Conservation (phyloP, 2,329 filamentous ascomycete genomes). For the Xylaria hypoxylon region DNA sequence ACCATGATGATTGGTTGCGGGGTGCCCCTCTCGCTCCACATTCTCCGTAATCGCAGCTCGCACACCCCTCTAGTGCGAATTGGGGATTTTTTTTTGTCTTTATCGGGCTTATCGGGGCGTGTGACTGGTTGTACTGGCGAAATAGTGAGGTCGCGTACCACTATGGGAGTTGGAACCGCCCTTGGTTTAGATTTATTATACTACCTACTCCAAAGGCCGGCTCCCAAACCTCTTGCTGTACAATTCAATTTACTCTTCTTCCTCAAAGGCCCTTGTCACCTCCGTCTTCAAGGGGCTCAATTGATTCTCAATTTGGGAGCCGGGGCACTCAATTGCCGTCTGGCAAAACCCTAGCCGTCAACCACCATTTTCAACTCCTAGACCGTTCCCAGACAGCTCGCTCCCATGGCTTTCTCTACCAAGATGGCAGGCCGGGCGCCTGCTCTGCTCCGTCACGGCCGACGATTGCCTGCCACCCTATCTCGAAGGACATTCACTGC, state of each 20-base stretch:
- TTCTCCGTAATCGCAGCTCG: constrained; percentile 37
- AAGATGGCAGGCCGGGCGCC: constrained; percentile 68
- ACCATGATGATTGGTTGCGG: constrained; percentile 22
- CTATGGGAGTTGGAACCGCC: constrained; percentile 29
- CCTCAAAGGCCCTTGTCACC: constrained; percentile 12
- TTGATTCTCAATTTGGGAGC: constrained; percentile 49
- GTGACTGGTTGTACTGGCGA: constrained; percentile 23
- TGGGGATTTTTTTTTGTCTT: constrained; percentile 32
- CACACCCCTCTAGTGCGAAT: constrained; percentile 26
- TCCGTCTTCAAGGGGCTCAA: constrained; percentile 44
- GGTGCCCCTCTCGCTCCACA: constrained; percentile 20
- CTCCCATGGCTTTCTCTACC: constrained; percentile 49
- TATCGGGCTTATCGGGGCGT: constrained; percentile 30
- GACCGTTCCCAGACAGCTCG: constrained; percentile 3
- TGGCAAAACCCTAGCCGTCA: constrained; percentile 42
- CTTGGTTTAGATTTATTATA: constrained; percentile 19
- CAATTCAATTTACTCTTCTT: not conserved
- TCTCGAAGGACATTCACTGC: constrained; percentile 59
- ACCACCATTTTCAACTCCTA: constrained; percentile 28
- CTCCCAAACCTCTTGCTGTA: constrained; percentile 15
- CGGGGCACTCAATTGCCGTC: constrained; percentile 46
- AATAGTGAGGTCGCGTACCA: constrained; percentile 1
- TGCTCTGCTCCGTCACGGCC: constrained; percentile 67
- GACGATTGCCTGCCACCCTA: constrained; percentile 60
- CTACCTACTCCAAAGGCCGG: constrained; percentile 5